A percentile compares a stretch with the other conserved stretches of the same genome.
Conservation (phyloP, 2,329 filamentous ascomycete species). For the Sclerotinia minor region DNA sequence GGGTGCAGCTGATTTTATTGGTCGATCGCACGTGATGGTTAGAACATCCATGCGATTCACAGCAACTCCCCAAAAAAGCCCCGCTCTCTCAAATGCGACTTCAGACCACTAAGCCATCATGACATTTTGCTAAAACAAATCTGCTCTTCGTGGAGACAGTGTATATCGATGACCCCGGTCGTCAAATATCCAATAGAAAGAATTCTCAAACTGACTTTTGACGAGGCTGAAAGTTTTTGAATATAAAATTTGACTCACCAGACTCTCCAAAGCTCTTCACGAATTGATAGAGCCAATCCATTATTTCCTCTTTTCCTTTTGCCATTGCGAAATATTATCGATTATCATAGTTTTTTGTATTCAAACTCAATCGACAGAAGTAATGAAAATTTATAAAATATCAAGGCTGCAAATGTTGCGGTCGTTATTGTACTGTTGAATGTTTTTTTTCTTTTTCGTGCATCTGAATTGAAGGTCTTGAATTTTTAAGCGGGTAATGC, state of each 20-base stretch:
- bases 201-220: not conserved
- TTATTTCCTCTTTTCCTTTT: slow-evolving; percentile 23
- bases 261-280: slow-evolving; percentile 12
- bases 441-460: slow-evolving; percentile 6
- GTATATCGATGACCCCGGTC: slow-evolving; percentile 5
- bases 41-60: not conserved
- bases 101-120: slow-evolving; percentile 16
- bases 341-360: slow-evolving; percentile 12
- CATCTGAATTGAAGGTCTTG: not conserved
- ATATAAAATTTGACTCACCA: slow-evolving; percentile 18
- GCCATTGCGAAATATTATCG: slow-evolving; percentile 15
- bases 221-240: slow-evolving; percentile 14
- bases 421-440: slow-evolving; percentile 1
- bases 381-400: not conserved
- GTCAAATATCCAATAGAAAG: not conserved
- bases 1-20: not conserved
- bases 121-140: slow-evolving; percentile 14
- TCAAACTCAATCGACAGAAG: not conserved
- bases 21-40: slow-evolving; percentile 22
- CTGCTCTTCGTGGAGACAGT: not conserved
- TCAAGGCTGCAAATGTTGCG: slow-evolving; percentile 16
- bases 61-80: slow-evolving; percentile 9
- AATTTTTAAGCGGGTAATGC: slow-evolving; percentile 20
- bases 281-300: slow-evolving; percentile 21
- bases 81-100: not conserved